phyloP scores from a whole-genome alignment of 441 rosid species.

The Pelargonium citronellum region DNA sequence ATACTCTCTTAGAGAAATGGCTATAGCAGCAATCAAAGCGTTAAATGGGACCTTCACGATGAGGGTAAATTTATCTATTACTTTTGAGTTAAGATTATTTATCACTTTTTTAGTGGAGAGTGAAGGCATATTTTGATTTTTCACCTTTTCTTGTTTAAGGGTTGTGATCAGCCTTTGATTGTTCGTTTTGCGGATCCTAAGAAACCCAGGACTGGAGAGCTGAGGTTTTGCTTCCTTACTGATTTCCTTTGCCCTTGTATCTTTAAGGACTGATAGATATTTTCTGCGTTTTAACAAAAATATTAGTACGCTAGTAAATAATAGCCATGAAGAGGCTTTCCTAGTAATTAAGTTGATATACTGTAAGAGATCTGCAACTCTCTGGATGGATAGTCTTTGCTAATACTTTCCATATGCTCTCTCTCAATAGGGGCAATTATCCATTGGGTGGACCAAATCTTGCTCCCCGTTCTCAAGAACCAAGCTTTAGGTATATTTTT shows the following conservation, averaged over 20 bases:
- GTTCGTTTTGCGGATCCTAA: constrained; percentile 84
- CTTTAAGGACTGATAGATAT: background rate
- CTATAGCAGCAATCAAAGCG: constrained; percentile 73
- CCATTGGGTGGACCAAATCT: constrained; percentile 27
- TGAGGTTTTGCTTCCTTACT: constrained; percentile 38
- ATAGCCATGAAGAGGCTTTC: background rate
- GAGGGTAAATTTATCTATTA: constrained; percentile 42
- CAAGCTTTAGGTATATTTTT: constrained; percentile 28
- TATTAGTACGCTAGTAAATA: background rate
- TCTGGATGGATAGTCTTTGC: constrained; percentile 4
- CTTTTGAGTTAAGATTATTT: constrained; percentile 6
- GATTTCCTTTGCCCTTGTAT: constrained; percentile 2
- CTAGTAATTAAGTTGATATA: background rate
- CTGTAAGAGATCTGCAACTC: background rate
- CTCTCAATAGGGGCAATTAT: constrained; percentile 31
- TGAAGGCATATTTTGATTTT: constrained; percentile 18
- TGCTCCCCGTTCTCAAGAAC: constrained; percentile 36
- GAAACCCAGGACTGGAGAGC: constrained; percentile 57
- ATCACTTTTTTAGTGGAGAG: constrained; percentile 9
- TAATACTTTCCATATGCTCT: constrained; percentile 11
- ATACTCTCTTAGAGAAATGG: constrained; percentile 75
- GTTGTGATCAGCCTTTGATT: constrained; percentile 71
- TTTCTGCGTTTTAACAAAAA: background rate
- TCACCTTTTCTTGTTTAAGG: constrained; percentile 39
- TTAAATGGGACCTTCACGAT: constrained; percentile 66